Evolutionary conservation across 1,284 basidiomycete genomes (phyloP), one percentile per base, ranked within the genome.

Genomic region (Polyporus tsugae): DNA sequence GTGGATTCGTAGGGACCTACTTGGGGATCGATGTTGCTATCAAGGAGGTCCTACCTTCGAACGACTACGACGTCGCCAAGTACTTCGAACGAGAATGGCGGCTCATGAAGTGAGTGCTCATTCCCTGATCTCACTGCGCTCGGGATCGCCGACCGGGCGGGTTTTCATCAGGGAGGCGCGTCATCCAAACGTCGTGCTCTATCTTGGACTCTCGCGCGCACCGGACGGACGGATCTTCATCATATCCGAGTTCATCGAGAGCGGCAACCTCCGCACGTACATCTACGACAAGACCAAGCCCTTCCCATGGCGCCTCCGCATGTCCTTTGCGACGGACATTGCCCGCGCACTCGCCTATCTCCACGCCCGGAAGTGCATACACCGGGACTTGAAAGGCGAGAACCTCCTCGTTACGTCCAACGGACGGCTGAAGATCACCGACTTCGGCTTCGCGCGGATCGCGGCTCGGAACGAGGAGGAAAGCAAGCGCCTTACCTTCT

Each of bases 71-170:
- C 76, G 94, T 98, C 35, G 89, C 93, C 76, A 99, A 99, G 82
- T 99, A 99, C 83, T 98, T 99, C 81, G 95, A 97, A 77, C 89
- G 97, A 42, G 97, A 99, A 85, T 98, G 96, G 93, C 89, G 95
- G 38, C 88, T 99, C 55, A 97, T 98, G 95, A 95, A 95, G 85
- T 88, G 72, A 69, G 78, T 78, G 36, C 29, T 9, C 33, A 38
- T 41, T 53, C 33, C n/a, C 2, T 60, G 36, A 42, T 60, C 36
- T 63, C 11, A 44, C 33, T 38, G 15, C 49, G 19, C 33, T 64
- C 35, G 9, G 33, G 63, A n/a, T 25, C 35, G 41, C 46, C 41
- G 38, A 68, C 66, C 9, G 70, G 67, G 25, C 7, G 10, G 22
- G 49, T 33, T 59, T 41, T 6, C 62, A 41, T 22, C 72, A 87